Evolutionary conservation across 441 rosid species (phyloP), one percentile per base, ranked within the genome.

Genomic region (Viola pubescens): DNA sequence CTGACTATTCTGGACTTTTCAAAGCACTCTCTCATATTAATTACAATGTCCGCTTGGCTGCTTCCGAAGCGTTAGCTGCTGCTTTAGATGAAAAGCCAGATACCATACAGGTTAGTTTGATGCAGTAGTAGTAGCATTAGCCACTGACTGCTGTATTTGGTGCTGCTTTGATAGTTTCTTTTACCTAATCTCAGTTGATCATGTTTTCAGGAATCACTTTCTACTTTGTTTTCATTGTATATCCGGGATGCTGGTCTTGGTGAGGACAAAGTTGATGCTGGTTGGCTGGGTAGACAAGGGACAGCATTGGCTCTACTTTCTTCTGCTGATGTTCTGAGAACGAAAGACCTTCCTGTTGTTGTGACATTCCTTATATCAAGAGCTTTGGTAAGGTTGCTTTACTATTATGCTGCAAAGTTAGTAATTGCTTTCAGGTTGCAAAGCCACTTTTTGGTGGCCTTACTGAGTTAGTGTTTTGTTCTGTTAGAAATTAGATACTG

Each of bases 251-350:
- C 76, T 73, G 78, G 78, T 54, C 69, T 75, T 63, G 79, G 80
- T 61, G 96, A 76, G 72, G 82, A 73, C 60, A 70, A 19, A 70
- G 61, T 84, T 45, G 95, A 91, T 86, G 81, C 83, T 81, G 82
- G 92, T 65, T 91, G 99, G 97, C 73, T 91, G 69, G 87, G 99
- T 47, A 80, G 97, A 75, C 98, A 94, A 82, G 99, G 98, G 65
- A 80, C 87, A 62, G 94, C 98, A 64, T 70, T 94, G 76, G 95
- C 98, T 62, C 79, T 94, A 64, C 85, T 81, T 81, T 86, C 97
- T 69, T 82, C 88, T 11, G 99, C 98, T 48, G 99, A 94, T 75
- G 94, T 91, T 63, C 73, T 94, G 69, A 83, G 96, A 75, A 83
- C 96, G 26, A 94, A 87, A 69, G 98, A 94, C 70, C 99, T 94